Evolutionary conservation across 768 basidiomycete species (phyloP).

Genomic region (Panellus pusillus): DNA sequence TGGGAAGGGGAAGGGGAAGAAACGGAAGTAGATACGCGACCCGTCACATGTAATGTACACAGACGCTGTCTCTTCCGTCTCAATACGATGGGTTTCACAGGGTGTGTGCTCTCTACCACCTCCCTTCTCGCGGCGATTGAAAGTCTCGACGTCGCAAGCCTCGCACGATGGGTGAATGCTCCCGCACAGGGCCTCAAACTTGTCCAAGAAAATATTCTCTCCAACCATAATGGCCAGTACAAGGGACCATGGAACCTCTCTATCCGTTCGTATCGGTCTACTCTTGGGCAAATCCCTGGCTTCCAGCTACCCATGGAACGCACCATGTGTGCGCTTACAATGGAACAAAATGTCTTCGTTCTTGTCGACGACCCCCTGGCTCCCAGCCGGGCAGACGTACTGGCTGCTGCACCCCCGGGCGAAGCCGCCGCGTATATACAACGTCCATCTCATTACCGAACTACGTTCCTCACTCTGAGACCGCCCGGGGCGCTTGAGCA

Average conservation of each 20-base stretch:
- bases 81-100: conserved; percentile 61
- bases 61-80: not conserved
- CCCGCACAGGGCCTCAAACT: conserved; percentile 69
- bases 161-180: conserved; percentile 84
- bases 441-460: conserved; percentile 66
- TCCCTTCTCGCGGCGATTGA: not conserved
- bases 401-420: conserved; percentile 43
- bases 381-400: conserved; percentile 64
- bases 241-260: conserved; percentile 70
- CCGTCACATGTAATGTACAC: conserved; percentile 32
- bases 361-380: conserved; percentile 75
- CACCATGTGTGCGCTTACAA: conserved; percentile 72
- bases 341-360: conserved; percentile 81
- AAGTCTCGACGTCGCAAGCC: conserved; percentile 36
- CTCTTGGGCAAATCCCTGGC: conserved; percentile 56
- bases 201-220: conserved; percentile 64
- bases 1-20: conserved; percentile 60
- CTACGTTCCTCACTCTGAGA: conserved; percentile 72
- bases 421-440: conserved; percentile 44
- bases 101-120: conserved; percentile 34
- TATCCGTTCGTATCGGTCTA: conserved; percentile 73
- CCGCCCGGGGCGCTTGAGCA: conserved; percentile 78
- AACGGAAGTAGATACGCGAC: conserved; percentile 53
- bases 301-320: conserved; percentile 57
- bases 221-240: conserved; percentile 67